Conservation (phyloP, 1,139 yeast genomes). For the Candida smagusa region DNA sequence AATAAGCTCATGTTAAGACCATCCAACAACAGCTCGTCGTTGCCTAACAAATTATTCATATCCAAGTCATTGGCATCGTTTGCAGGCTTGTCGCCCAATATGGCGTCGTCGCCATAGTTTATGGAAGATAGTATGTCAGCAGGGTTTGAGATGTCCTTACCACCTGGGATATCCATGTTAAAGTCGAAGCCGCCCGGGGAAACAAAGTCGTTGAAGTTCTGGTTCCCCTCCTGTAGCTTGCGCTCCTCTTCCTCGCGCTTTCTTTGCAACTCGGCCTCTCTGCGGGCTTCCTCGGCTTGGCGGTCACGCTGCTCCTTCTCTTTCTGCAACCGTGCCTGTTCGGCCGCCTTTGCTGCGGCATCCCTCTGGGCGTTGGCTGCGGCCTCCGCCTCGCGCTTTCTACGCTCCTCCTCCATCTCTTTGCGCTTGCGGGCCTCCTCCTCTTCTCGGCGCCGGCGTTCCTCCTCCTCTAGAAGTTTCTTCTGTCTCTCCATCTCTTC, state of each 20-base stretch:
- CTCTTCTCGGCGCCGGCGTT: slow-evolving; percentile 16
- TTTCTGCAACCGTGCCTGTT: slow-evolving; percentile 9
- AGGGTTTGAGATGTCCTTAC: slow-evolving; percentile 33
- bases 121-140: slow-evolving; percentile 38
- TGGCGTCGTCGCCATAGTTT: slow-evolving; percentile 20
- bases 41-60: slow-evolving; percentile 41
- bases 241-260: slow-evolving; percentile 9
- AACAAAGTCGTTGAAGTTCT: slow-evolving; percentile 17
- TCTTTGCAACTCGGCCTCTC: slow-evolving; percentile 21
- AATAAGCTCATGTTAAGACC: slow-evolving; percentile 44
- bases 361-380: slow-evolving; percentile 10
- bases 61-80: slow-evolving; percentile 24
- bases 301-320: slow-evolving; percentile 10
- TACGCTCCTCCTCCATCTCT: slow-evolving; percentile 11
- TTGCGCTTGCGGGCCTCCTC: slow-evolving; percentile 12
- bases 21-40: slow-evolving; percentile 42
- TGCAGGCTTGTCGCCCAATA: slow-evolving; percentile 5
- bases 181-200: slow-evolving; percentile 29
- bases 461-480: slow-evolving; percentile 21
- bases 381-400: slow-evolving; percentile 8
- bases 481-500: slow-evolving; percentile 37
- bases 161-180: slow-evolving; percentile 23
- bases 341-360: slow-evolving; percentile 11
- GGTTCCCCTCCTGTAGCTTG: slow-evolving; percentile 13
- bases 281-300: slow-evolving; percentile 18